These are phyloP conservation scores for Psilocybe cyanescens DNA, from an alignment of 768 basidiomycete genomes.

Conservation along the genomic window DNA sequence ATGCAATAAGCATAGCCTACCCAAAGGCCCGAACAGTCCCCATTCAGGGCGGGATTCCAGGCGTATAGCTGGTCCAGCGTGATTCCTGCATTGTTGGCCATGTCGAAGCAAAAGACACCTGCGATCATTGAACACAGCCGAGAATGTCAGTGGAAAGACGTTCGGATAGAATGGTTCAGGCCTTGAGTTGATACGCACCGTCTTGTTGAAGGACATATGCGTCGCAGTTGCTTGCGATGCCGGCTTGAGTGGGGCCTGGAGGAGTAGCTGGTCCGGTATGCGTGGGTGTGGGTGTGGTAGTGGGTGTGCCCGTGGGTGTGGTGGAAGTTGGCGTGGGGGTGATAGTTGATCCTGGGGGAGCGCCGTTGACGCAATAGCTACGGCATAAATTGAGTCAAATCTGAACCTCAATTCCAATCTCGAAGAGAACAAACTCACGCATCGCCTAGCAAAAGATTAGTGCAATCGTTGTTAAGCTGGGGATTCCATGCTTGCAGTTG, in stretches of 20 bases:
- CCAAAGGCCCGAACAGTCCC: not conserved
- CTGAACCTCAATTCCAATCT: not conserved
- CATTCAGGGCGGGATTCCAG: not conserved
- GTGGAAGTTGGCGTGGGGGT: not conserved
- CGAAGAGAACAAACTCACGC: not conserved
- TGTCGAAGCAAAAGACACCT: not conserved
- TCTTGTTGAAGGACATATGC: not conserved
- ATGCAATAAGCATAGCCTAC: not conserved
- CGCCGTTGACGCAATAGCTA: not conserved
- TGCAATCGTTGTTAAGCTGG: no score
- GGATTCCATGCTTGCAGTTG: no score
- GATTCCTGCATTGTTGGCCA: not conserved
- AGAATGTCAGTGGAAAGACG: not conserved
- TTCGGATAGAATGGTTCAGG: no score
- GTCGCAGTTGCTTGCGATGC: not conserved
- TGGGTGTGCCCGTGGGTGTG: not conserved
- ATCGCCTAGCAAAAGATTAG: no score
- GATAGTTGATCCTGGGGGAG: not conserved
- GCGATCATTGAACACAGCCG: not conserved
- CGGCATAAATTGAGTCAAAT: not conserved
- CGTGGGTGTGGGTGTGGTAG: not conserved
- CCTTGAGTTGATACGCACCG: not conserved
- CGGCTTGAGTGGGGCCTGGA: not conserved
- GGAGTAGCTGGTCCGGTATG: not conserved
- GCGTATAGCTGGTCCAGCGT: not conserved